Evolutionary conservation across 352 stramenopile species (phyloP).

Genomic region (Lagenidium sp.): DNA sequence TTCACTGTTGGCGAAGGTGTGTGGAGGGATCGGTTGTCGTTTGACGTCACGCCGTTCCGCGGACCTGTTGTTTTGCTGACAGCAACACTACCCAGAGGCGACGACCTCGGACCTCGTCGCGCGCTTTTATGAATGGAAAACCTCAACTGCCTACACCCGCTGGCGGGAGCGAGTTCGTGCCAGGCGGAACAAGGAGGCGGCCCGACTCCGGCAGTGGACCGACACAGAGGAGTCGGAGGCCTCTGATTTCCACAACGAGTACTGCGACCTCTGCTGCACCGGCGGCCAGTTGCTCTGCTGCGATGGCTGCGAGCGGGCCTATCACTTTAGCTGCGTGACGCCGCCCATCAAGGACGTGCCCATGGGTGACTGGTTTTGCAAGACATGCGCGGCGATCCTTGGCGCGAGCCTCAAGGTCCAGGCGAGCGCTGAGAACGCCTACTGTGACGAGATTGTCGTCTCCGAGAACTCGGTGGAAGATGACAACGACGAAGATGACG

Average conservation of each 20-base stretch:
- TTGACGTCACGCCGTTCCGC: too few relatives aligned
- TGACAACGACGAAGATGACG: constrained; percentile 13
- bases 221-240: constrained; percentile 23
- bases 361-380: constrained; percentile 55
- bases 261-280: constrained; percentile 58
- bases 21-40: neutral
- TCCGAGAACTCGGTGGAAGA: neutral
- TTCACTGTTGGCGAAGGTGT: neutral
- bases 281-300: constrained; percentile 57
- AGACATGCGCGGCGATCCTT: constrained; percentile 21
- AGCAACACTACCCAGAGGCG: constrained; percentile 33
- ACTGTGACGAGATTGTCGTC: constrained; percentile 15
- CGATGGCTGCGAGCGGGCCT: constrained; percentile 58
- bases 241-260: constrained; percentile 46
- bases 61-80: neutral
- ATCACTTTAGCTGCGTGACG: constrained; percentile 63
- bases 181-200: constrained; percentile 34
- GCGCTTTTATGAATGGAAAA: constrained; percentile 67
- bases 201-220: constrained; percentile 29
- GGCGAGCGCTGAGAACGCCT: constrained; percentile 17
- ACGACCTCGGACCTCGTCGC: constrained; percentile 37
- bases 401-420: constrained; percentile 6
- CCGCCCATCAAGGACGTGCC: constrained; percentile 46
- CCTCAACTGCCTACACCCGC: constrained; percentile 30
- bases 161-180: constrained; percentile 31